A percentile compares a stretch with the other conserved stretches of the same genome.
phyloP scores from a whole-genome alignment of 164 flowering plant species.

The Dillenia turbinata region DNA sequence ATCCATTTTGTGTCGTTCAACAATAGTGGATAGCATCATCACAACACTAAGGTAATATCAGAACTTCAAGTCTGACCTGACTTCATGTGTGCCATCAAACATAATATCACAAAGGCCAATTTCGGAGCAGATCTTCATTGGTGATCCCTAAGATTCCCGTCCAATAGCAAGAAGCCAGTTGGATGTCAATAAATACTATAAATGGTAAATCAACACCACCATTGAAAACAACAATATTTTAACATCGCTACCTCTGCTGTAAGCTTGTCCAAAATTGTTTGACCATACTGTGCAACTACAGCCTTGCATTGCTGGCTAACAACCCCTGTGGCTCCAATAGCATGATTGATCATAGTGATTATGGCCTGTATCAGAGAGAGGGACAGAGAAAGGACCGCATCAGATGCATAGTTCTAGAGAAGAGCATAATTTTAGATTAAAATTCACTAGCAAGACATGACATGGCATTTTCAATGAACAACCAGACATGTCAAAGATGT shows the following conservation, averaged over 20 bases:
- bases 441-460: no score
- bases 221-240: no score
- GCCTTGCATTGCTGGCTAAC: constrained; percentile 86
- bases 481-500: no score
- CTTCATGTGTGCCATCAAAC: constrained; percentile 64
- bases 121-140: constrained; percentile 72
- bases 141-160: constrained; percentile 35
- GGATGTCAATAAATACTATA: not conserved
- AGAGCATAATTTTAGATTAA: no score
- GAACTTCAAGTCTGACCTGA: constrained; percentile 46
- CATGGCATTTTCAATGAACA: no score
- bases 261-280: constrained; percentile 54
- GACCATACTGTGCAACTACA: constrained; percentile 76
- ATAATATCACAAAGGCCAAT: constrained; percentile 59
- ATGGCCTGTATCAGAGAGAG: constrained; percentile 37
- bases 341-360: constrained; percentile 77
- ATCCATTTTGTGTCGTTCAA: not conserved
- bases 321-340: constrained; percentile 85
- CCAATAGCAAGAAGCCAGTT: not conserved
- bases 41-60: no score
- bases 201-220: no score
- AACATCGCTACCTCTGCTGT: constrained; percentile 38
- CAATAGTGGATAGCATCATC: not conserved
- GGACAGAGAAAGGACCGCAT: no score
- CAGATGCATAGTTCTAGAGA: no score